Conservation (phyloP, 2,329 filamentous ascomycete species). For the Trichophyton simii region DNA sequence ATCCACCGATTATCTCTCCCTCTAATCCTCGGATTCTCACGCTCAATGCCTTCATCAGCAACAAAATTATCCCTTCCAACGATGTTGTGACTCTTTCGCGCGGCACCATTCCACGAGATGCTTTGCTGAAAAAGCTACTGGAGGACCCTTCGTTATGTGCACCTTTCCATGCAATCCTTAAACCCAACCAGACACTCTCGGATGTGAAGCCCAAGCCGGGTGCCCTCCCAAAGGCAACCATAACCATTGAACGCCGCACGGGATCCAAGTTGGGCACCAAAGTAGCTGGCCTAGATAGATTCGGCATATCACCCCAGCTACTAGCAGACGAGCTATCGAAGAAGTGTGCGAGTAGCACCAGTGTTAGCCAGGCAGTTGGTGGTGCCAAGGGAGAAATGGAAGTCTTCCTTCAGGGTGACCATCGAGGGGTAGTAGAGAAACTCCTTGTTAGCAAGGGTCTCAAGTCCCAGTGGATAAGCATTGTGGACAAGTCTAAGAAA, state of each 20-base stretch:
- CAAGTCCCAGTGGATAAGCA: conserved; percentile 46
- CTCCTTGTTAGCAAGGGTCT: conserved; percentile 49
- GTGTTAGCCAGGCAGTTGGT: conserved; percentile 48
- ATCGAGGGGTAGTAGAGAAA: conserved; percentile 48
- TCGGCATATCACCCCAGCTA: conserved; percentile 46
- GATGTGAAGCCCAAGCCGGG: conserved; percentile 51
- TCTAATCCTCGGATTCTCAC: conserved; percentile 51
- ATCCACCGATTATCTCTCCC: conserved; percentile 38
- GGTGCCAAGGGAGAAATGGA: conserved; percentile 54
- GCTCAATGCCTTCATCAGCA: conserved; percentile 51
- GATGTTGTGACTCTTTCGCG: conserved; percentile 47
- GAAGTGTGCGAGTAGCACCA: conserved; percentile 55
- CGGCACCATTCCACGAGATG: conserved; percentile 47
- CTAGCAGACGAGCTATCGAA: conserved; percentile 55
- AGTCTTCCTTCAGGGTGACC: conserved; percentile 55
- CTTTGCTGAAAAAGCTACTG: conserved; percentile 47
- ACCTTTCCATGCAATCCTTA: conserved; percentile 46
- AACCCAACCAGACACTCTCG: conserved; percentile 25
- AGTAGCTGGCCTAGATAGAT: conserved; percentile 49
- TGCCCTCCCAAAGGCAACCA: conserved; percentile 45
- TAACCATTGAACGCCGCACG: conserved; percentile 51
- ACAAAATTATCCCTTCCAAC: conserved; percentile 46
- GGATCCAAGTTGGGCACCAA: conserved; percentile 56
- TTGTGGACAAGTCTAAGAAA: conserved; percentile 57
- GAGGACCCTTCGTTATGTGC: conserved; percentile 37